phyloP scores from a whole-genome alignment of 2,329 filamentous ascomycete species.

The Thielaviopsis ethacetica region DNA sequence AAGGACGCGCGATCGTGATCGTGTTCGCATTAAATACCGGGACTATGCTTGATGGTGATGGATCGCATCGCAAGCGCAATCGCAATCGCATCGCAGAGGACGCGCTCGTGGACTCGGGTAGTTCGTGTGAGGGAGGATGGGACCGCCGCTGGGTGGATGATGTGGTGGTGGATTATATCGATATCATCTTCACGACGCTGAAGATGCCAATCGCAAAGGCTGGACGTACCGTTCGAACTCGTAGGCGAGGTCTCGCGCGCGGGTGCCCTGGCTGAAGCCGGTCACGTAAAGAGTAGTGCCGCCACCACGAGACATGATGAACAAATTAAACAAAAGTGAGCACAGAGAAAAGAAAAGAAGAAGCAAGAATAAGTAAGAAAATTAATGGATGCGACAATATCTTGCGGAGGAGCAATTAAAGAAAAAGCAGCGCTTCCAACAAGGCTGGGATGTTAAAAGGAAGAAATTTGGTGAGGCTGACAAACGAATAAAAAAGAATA shows the following conservation, averaged over 20 bases:
- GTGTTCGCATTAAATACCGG: neutral
- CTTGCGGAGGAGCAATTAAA: neutral
- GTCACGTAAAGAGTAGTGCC: constrained; percentile 95
- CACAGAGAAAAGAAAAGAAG: constrained; percentile 9
- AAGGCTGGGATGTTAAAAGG: constrained; percentile 2
- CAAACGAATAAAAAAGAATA: neutral
- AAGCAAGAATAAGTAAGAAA: constrained; percentile 4
- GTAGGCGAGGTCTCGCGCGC: constrained; percentile 97
- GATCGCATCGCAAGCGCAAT: neutral
- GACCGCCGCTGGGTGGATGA: neutral
- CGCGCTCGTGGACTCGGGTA: neutral
- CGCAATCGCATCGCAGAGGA: neutral
- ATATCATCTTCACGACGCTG: constrained; percentile 3
- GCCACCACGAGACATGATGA: constrained; percentile 64
- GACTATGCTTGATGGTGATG: neutral
- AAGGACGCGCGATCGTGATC: neutral
- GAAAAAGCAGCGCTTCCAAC: neutral
- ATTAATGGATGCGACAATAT: neutral
- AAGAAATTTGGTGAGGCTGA: neutral
- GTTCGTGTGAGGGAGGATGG: neutral
- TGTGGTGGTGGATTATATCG: constrained; percentile 2
- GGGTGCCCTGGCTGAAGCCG: constrained; percentile 96
- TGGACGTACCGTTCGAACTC: constrained; percentile 99
- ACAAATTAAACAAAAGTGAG: constrained; percentile 9
- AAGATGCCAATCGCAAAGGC: constrained; percentile 3